Conservation (phyloP, 1,284 basidiomycete genomes). For the Austroboletus novae-zelandiae region DNA sequence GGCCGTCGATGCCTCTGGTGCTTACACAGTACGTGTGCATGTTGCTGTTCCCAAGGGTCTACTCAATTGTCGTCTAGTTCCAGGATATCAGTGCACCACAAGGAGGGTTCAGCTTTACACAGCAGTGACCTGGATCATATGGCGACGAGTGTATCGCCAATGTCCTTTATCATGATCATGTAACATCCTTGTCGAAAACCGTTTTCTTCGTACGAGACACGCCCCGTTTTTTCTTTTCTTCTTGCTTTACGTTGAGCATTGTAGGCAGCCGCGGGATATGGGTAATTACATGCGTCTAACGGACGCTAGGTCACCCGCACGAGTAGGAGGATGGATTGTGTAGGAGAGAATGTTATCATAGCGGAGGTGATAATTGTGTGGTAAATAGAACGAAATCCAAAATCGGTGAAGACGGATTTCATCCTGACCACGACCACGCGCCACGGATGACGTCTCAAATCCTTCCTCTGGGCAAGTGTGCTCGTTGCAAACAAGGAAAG, state of each 20-base stretch:
- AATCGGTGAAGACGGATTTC: constrained; percentile 3
- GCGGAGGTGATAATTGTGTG: constrained; percentile 15
- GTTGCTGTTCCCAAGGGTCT: constrained; percentile 6
- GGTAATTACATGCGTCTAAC: constrained; percentile 32
- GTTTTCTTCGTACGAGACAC: constrained; percentile 12
- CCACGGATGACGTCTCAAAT: constrained; percentile 61
- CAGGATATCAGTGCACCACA: constrained; percentile 83
- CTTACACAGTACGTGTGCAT: constrained; percentile 76
- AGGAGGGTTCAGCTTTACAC: constrained; percentile 92
- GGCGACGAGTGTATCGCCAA: constrained; percentile 5
- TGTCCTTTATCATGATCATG: constrained; percentile 11
- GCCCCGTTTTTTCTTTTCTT: constrained; percentile 8
- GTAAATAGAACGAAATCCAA: constrained; percentile 11
- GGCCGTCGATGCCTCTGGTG: constrained; percentile 83
- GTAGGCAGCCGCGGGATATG: constrained; percentile 18
- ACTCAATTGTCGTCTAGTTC: constrained; percentile 50
- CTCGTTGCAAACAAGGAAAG: not conserved
- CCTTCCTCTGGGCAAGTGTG: constrained; percentile 47
- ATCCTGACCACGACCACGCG: constrained; percentile 2
- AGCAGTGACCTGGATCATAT: constrained; percentile 33
- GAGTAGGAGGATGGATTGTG: constrained; percentile 20
- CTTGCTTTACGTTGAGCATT: constrained; percentile 22
- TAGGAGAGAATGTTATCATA: constrained; percentile 20
- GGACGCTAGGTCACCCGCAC: constrained; percentile 28
- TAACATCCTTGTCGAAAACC: constrained; percentile 12